Conservation (phyloP, 331 rosid species). For the Acacia pycnantha region DNA sequence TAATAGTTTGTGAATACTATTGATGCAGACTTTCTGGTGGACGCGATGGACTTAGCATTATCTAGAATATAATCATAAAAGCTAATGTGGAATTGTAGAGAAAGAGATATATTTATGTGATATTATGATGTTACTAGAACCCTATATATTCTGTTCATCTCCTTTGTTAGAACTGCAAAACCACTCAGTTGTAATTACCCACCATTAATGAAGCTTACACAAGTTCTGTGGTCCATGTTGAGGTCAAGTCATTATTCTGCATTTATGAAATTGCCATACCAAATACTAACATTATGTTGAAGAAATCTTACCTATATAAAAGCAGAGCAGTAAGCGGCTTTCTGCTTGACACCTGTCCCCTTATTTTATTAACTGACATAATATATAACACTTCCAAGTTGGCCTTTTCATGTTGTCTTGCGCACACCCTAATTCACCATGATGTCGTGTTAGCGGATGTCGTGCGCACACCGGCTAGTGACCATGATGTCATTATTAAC, state of each 20-base stretch:
- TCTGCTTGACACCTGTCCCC: no score
- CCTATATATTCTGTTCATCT: not conserved
- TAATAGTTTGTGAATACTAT: not conserved
- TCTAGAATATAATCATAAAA: constrained; percentile 55
- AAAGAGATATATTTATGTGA: not conserved
- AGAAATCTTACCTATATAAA: no score
- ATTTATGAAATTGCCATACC: not conserved
- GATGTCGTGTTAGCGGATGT: no score
- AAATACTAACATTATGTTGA: no score
- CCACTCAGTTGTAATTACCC: not conserved
- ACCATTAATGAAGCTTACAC: not conserved
- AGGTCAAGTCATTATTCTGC: not conserved
- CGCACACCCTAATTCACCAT: no score
- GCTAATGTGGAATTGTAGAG: constrained; percentile 22
- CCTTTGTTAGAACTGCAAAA: not conserved
- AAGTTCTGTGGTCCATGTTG: not conserved
- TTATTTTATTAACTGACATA: no score
- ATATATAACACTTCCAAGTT: no score
- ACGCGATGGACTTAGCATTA: constrained; percentile 71
- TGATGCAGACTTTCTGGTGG: constrained; percentile 76
- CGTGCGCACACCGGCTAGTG: no score
- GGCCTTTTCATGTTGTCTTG: no score
- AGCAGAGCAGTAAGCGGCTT: no score
- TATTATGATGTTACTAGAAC: constrained; percentile 9
- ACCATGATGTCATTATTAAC: no score